Conservation (phyloP, 345 rosid species). For the Sonneratia caseolaris region DNA sequence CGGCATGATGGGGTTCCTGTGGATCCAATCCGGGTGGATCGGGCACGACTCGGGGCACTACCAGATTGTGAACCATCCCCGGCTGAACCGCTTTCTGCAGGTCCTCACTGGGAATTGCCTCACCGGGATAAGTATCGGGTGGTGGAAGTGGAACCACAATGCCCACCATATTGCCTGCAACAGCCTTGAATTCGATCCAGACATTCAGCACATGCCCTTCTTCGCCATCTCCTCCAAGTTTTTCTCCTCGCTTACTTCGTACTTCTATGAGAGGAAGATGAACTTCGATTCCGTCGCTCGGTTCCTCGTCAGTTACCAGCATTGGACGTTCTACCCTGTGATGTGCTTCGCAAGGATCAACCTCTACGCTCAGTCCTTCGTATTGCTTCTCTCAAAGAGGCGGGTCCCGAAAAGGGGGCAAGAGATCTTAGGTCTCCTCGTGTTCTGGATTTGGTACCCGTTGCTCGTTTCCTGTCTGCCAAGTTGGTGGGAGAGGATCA, state of each 20-base stretch:
- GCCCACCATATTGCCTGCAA: slow-evolving; percentile 85
- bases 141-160: slow-evolving; percentile 99
- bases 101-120: slow-evolving; percentile 58
- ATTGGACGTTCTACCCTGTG: slow-evolving; percentile 75
- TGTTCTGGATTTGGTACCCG: slow-evolving; percentile 95
- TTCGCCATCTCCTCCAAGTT: slow-evolving; percentile 64
- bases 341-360: slow-evolving; percentile 79
- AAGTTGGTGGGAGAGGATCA: slow-evolving; percentile 59
- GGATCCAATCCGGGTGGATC: slow-evolving; percentile 81
- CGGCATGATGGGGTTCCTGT: slow-evolving; percentile 54
- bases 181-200: slow-evolving; percentile 87
- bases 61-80: slow-evolving; percentile 23
- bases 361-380: slow-evolving; percentile 57
- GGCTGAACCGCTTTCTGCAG: slow-evolving; percentile 35
- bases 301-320: slow-evolving; percentile 70
- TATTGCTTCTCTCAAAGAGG: slow-evolving; percentile 48
- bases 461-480: slow-evolving; percentile 66
- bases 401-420: slow-evolving; percentile 54
- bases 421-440: slow-evolving; percentile 51
- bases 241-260: slow-evolving; percentile 53
- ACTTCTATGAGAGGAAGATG: slow-evolving; percentile 53
- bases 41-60: slow-evolving; percentile 79
- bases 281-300: slow-evolving; percentile 62
- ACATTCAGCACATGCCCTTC: slow-evolving; percentile 86
- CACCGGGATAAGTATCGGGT: slow-evolving; percentile 57